Percentiles rank a stretch among this genome's conserved stretches.
Evolutionary conservation across 176 grass and related monocot species (phyloP).

Genomic region (Aegilops sharonensis): DNA sequence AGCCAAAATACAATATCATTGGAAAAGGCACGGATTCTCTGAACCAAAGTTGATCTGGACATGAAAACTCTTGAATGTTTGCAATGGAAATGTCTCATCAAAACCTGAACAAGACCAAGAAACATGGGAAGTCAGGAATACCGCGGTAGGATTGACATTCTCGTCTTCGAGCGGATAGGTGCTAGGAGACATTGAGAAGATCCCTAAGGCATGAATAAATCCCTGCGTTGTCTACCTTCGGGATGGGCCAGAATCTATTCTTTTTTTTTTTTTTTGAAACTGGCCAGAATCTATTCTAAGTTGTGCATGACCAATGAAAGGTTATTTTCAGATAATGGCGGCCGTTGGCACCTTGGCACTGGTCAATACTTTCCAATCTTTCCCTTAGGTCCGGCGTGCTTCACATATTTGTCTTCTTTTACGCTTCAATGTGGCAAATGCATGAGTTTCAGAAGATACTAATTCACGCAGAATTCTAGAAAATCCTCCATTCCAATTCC

Average conservation of each 20-base stretch:
- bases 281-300: constrained; percentile 8
- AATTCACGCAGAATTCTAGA: background rate
- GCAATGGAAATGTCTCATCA: background rate
- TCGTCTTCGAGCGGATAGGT: constrained; percentile 45
- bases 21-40: background rate
- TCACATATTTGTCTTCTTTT: background rate
- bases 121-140: constrained; percentile 21
- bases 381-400: background rate
- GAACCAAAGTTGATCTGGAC: background rate
- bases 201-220: constrained; percentile 22
- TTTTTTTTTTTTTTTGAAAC: too few relatives aligned
- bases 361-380: background rate
- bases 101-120: constrained; percentile 14
- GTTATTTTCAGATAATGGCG: constrained; percentile 47
- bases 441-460: background rate
- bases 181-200: constrained; percentile 51
- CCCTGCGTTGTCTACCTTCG: background rate
- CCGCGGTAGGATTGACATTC: constrained; percentile 64
- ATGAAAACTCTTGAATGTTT: constrained; percentile 6
- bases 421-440: background rate
- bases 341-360: background rate
- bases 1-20: background rate
- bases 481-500: background rate
- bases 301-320: constrained; percentile 18
- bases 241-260: background rate